phyloP scores from a whole-genome alignment of 345 rosid genomes.

The Gynandropsis gynandra region DNA sequence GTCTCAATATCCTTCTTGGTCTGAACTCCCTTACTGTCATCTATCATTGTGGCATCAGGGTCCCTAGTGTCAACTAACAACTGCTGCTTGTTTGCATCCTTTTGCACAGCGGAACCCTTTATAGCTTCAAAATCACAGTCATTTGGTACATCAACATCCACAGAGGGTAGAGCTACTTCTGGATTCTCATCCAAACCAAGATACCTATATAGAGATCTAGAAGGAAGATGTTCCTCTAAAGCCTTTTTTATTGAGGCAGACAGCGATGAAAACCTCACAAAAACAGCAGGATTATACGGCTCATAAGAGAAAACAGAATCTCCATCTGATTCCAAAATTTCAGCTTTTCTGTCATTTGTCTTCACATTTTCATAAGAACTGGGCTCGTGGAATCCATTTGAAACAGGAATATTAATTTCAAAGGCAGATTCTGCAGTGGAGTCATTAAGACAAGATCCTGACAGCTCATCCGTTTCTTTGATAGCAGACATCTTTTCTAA shows the following conservation, averaged over 20 bases:
- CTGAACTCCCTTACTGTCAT: constrained; percentile 32
- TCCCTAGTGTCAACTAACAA: constrained; percentile 28
- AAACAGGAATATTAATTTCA: constrained; percentile 39
- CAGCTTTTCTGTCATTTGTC: constrained; percentile 25
- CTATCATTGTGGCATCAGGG: constrained; percentile 22
- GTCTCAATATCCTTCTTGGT: constrained; percentile 37
- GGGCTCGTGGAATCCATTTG: constrained; percentile 35
- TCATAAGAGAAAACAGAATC: constrained; percentile 43
- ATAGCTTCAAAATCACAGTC: constrained; percentile 28
- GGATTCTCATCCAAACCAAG: constrained; percentile 42
- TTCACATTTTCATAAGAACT: constrained; percentile 27
- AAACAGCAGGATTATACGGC: constrained; percentile 68
- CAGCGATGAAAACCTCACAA: constrained; percentile 68
- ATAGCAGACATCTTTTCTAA: constrained; percentile 21
- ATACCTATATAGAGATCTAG: constrained; percentile 48
- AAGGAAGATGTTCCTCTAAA: constrained; percentile 39
- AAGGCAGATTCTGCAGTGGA: constrained; percentile 25
- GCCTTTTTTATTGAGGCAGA: constrained; percentile 73
- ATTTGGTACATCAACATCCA: constrained; percentile 29
- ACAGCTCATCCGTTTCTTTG: constrained; percentile 23
- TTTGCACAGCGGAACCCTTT: constrained; percentile 19
- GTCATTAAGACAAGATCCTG: constrained; percentile 24
- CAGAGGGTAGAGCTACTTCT: constrained; percentile 37
- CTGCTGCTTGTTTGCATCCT: constrained; percentile 32
- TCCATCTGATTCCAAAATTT: constrained; percentile 28